Base-by-base conservation (phyloP, 495 filamentous ascomycete genomes). In the Cairneyella variabilis region DNA sequence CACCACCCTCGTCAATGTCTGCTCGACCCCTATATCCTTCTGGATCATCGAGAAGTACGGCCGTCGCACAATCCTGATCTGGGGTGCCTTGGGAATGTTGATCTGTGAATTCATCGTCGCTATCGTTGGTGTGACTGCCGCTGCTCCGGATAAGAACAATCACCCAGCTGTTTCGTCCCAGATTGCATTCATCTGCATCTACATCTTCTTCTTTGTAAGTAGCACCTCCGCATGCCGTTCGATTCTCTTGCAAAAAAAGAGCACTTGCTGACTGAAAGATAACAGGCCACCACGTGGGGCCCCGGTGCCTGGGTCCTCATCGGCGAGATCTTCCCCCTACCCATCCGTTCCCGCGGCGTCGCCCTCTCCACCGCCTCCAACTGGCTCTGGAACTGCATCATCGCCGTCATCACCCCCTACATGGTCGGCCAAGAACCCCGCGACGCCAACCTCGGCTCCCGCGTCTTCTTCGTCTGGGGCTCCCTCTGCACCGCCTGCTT, bases 81-180 rank as follows among this genome's bases (percentile, higher is more conserved):
- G 75, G 49, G 85, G 86, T 64, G 85, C 78, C 23, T 73, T 85
- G 26, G 84, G 84, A n/a, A 89, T 89, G 87, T 49, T 86, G 28
- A 68, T 91, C 62, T 89, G 86, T 74, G 86, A 93, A 69, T 93
- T 91, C 78, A 82, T 93, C 58, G 83, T 91, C 48, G 90, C 79
- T 64, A 88, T 91, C 61, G 71, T 89, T 45, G 86, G 86, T 61
- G 77, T 83, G 32, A 79, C 80, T 16, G 75, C 76, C 38, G 78
- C 76, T 37, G 44, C 61, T 43, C 73, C 75, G 71, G 45, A 60
- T 42, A 64, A 67, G 48, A 54, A 66, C 59, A 54, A 59, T 45
- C 32, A 34, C n/a, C 7, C 37, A 12, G 60, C 60, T 12, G 57
- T 56, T 11, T 54, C 48, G 9, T 17, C 60, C 21, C 56, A 59